Conservation (phyloP, 2,329 filamentous ascomycete genomes). For the Aulographum hederae region DNA sequence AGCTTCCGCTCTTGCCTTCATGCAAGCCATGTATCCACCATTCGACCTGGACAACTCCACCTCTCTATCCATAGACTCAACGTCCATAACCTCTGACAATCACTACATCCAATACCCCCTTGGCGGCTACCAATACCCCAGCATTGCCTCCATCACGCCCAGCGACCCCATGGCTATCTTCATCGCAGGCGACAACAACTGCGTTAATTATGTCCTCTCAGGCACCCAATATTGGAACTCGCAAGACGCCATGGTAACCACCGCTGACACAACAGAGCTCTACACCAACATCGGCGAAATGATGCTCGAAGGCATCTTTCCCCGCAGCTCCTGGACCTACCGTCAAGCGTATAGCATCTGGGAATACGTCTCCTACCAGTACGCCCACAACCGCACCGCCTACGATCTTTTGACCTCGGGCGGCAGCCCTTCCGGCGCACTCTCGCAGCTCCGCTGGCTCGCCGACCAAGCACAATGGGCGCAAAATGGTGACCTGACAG, state of each 20-base stretch:
- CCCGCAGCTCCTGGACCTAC: conserved; percentile 23
- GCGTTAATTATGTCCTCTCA: conserved; percentile 18
- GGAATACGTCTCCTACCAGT: conserved; percentile 37
- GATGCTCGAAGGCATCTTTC: conserved; percentile 24
- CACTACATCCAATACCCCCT: conserved; percentile 28
- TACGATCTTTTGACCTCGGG: conserved; percentile 15
- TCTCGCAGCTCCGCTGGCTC: conserved; percentile 9
- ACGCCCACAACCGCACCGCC: conserved; percentile 30
- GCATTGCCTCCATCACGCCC: conserved; percentile 23
- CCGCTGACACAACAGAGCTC: conserved; percentile 21
- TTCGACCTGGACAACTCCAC: conserved; percentile 12
- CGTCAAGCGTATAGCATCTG: conserved; percentile 33
- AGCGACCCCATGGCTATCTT: conserved; percentile 32
- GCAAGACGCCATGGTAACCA: not conserved
- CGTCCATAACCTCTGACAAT: conserved; percentile 30
- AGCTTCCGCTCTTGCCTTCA: conserved; percentile 39
- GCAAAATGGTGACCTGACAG: conserved; percentile 3
- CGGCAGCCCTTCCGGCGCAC: conserved; percentile 6
- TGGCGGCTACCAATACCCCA: conserved; percentile 38
- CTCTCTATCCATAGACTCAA: conserved; percentile 12
- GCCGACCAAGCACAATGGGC: conserved; percentile 8
- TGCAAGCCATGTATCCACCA: conserved; percentile 43
- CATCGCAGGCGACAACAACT: conserved; percentile 29
- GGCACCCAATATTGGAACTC: conserved; percentile 23
- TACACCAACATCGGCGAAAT: conserved; percentile 27